These are phyloP conservation scores for Lentinula guzmanii DNA, from an alignment of 768 basidiomycete genomes.

Conservation along the genomic window DNA sequence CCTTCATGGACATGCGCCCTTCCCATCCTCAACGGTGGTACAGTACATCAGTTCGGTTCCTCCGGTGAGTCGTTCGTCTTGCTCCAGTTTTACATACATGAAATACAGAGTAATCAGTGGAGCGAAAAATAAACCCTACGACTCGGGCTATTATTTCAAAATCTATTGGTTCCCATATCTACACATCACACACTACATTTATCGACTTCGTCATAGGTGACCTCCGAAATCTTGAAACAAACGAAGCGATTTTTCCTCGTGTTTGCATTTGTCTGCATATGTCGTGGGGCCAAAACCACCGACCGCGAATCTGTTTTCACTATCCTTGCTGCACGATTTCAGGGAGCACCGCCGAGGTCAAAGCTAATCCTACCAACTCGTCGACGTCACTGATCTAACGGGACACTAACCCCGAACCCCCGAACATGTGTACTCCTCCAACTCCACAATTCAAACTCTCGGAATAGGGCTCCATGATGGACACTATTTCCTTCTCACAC, in stretches of 20 bases:
- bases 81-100: too few relatives aligned
- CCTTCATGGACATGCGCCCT: not conserved
- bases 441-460: not conserved
- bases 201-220: not conserved
- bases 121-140: not conserved
- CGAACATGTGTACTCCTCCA: not conserved
- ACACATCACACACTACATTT: not conserved
- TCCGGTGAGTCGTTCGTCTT: too few relatives aligned
- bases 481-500: slow-evolving; percentile 1
- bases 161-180: not conserved
- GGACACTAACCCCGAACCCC: not conserved
- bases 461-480: not conserved
- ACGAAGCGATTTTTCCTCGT: not conserved
- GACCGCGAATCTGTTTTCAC: too few relatives aligned
- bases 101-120: not conserved
- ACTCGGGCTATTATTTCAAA: not conserved
- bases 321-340: too few relatives aligned
- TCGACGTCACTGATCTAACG: not conserved
- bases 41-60: too few relatives aligned
- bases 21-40: too few relatives aligned
- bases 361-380: not conserved
- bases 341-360: not conserved
- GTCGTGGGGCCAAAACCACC: not conserved
- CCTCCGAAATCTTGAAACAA: not conserved
- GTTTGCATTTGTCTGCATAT: not conserved